Conservation (phyloP, 2,329 filamentous ascomycete genomes). For the Sordariomycetes sp. region DNA sequence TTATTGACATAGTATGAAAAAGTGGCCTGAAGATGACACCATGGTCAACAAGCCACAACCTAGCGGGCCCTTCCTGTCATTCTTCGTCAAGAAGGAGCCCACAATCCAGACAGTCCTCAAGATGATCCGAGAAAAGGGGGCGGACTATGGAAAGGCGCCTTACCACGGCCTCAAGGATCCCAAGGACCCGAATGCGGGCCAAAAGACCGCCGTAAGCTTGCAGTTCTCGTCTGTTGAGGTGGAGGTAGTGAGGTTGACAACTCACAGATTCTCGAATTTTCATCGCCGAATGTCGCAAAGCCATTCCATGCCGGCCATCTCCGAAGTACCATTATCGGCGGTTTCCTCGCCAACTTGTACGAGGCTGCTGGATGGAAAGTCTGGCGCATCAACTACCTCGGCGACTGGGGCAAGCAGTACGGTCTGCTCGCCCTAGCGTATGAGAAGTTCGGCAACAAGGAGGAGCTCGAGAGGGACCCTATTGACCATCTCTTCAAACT, state of each 20-base stretch:
- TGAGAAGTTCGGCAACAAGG: conserved; percentile 65
- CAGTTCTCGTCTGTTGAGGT: not conserved
- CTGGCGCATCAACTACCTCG: conserved; percentile 63
- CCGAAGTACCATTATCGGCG: conserved; percentile 70
- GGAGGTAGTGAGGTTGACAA: not conserved
- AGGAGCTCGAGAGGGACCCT: conserved; percentile 60
- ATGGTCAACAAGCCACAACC: conserved; percentile 61
- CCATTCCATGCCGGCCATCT: conserved; percentile 74
- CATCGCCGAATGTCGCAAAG: conserved; percentile 79
- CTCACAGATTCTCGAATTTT: conserved; percentile 62
- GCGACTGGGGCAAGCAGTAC: conserved; percentile 76
- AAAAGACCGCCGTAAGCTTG: conserved; percentile 45
- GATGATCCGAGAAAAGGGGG: conserved; percentile 53
- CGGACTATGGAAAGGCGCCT: conserved; percentile 47
- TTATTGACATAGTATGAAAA: not conserved
- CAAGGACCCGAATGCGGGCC: conserved; percentile 47
- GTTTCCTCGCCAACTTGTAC: conserved; percentile 66
- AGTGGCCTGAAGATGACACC: conserved; percentile 68
- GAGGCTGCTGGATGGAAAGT: conserved; percentile 66
- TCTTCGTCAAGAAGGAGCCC: conserved; percentile 68
- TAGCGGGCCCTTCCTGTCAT: conserved; percentile 63
- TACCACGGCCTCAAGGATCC: conserved; percentile 52
- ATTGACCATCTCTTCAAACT: conserved; percentile 78
- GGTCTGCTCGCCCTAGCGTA: conserved; percentile 66
- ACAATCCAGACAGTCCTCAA: conserved; percentile 60